These are phyloP conservation scores for Pseudocercospora pini-densiflorae DNA, from an alignment of 2,329 filamentous ascomycete species.

Conservation along the genomic window DNA sequence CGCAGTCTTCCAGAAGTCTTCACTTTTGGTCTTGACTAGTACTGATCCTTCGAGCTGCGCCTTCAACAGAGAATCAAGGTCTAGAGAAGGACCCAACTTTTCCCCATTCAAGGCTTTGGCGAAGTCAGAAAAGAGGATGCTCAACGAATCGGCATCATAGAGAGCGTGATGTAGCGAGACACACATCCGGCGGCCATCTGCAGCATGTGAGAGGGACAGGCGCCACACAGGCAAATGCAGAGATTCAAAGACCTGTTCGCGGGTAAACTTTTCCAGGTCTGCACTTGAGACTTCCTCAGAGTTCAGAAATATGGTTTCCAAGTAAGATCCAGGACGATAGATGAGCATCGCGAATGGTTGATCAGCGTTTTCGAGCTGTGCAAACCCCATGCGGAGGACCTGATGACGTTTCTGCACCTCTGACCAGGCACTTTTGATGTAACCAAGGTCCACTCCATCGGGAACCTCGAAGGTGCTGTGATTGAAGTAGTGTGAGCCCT, in stretches of 20 bases:
- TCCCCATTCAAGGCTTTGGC: constrained; percentile 42
- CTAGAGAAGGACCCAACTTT: constrained; percentile 28
- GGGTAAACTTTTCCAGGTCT: constrained; percentile 36
- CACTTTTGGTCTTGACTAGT: constrained; percentile 9
- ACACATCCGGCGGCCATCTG: constrained; percentile 42
- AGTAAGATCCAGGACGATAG: constrained; percentile 45
- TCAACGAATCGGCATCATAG: constrained; percentile 80
- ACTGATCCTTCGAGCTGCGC: constrained; percentile 44
- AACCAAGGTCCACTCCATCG: constrained; percentile 42
- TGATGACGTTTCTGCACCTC: constrained; percentile 60
- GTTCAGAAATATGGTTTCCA: constrained; percentile 10
- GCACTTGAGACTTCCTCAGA: constrained; percentile 22
- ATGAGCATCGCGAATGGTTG: constrained; percentile 77
- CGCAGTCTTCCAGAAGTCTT: constrained; percentile 66
- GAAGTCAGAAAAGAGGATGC: constrained; percentile 67
- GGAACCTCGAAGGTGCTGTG: constrained; percentile 62
- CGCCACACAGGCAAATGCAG: constrained; percentile 68
- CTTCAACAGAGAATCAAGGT: constrained; percentile 47
- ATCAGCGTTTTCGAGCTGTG: constrained; percentile 62
- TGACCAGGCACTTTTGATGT: constrained; percentile 64
- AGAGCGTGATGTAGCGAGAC: constrained; percentile 76
- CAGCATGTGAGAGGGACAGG: constrained; percentile 53
- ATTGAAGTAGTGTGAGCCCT: constrained; percentile 76
- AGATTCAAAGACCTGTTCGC: constrained; percentile 43
- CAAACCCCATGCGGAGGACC: constrained; percentile 79